Evolutionary conservation across 441 rosid species (phyloP).

Genomic region (Melastoma candidum): DNA sequence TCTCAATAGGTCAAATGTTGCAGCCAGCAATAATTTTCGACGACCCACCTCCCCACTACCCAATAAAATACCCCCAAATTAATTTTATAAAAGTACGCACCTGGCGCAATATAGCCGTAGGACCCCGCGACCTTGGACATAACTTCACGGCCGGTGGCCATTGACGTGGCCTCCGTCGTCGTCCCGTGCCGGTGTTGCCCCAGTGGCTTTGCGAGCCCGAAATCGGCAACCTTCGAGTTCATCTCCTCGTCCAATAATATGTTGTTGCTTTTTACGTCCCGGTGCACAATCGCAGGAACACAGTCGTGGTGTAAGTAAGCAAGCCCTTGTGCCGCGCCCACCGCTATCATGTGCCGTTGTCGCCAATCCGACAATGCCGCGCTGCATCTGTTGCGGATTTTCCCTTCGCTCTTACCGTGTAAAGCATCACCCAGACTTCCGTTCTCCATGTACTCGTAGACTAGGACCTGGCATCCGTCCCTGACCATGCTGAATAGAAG

Average conservation of each 20-base stretch:
- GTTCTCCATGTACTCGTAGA: conserved; percentile 65
- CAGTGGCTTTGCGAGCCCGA: conserved; percentile 62
- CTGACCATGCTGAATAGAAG: conserved; percentile 38
- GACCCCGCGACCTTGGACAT: conserved; percentile 62
- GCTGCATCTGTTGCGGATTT: too few relatives aligned
- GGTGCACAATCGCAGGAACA: conserved; percentile 51
- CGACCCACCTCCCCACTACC: too few relatives aligned
- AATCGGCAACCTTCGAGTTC: conserved; percentile 61
- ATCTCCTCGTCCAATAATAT: conserved; percentile 52
- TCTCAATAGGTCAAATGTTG: too few relatives aligned
- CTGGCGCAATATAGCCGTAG: conserved; percentile 79
- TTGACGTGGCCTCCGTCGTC: neutral
- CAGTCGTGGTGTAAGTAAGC: conserved; percentile 72
- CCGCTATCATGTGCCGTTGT: conserved; percentile 35
- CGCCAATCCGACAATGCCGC: conserved; percentile 35
- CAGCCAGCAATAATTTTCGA: too few relatives aligned
- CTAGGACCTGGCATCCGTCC: conserved; percentile 36
- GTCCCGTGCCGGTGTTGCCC: conserved; percentile 3
- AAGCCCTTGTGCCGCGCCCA: conserved; percentile 56
- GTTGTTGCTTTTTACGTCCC: conserved; percentile 75
- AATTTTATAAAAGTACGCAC: conserved; percentile 19
- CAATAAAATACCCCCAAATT: too few relatives aligned
- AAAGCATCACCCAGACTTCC: conserved; percentile 64
- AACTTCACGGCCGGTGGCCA: conserved; percentile 10
- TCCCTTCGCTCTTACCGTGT: conserved; percentile 28